These are phyloP conservation scores for Dujonia santamariae DNA, from an alignment of 1,139 yeast genomes.

Conservation along the genomic window DNA sequence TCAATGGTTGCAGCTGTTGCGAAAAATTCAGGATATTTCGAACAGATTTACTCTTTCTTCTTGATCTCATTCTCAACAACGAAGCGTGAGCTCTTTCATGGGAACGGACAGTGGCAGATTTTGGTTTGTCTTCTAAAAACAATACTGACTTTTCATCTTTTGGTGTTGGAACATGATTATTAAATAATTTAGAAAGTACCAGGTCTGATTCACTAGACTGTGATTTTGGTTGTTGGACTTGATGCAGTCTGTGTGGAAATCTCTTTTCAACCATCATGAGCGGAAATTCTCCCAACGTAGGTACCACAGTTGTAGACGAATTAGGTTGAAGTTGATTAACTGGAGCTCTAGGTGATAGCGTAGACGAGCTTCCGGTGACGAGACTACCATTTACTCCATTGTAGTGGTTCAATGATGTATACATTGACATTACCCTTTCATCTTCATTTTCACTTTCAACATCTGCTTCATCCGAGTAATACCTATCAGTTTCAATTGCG, in stretches of 20 bases:
- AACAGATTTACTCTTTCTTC: slow-evolving; percentile 53
- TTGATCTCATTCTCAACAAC: slow-evolving; percentile 56
- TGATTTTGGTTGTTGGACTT: not conserved
- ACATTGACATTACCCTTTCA: slow-evolving; percentile 51
- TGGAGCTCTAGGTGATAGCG: slow-evolving; percentile 25
- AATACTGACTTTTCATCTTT: slow-evolving; percentile 11
- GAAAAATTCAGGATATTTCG: slow-evolving; percentile 14
- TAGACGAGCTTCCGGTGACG: slow-evolving; percentile 12
- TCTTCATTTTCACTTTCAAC: slow-evolving; percentile 47
- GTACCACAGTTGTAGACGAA: slow-evolving; percentile 22
- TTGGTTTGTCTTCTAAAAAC: slow-evolving; percentile 29
- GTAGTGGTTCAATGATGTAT: slow-evolving; percentile 36
- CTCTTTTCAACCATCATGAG: slow-evolving; percentile 21
- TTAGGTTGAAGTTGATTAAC: slow-evolving; percentile 7
- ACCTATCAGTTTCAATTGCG: too few species aligned
- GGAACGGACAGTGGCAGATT: slow-evolving; percentile 37
- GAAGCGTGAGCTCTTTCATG: slow-evolving; percentile 68
- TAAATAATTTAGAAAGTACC: slow-evolving; percentile 12
- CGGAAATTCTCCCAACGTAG: slow-evolving; percentile 46
- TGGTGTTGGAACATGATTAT: slow-evolving; percentile 7
- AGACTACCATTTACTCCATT: too few species aligned
- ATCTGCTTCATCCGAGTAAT: slow-evolving; percentile 16
- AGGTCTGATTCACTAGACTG: not conserved
- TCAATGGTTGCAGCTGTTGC: slow-evolving; percentile 11
- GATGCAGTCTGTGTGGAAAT: too few species aligned